Evolutionary conservation across 805 yeast genomes (phyloP).

Genomic region (Monosporozyma solicola): DNA sequence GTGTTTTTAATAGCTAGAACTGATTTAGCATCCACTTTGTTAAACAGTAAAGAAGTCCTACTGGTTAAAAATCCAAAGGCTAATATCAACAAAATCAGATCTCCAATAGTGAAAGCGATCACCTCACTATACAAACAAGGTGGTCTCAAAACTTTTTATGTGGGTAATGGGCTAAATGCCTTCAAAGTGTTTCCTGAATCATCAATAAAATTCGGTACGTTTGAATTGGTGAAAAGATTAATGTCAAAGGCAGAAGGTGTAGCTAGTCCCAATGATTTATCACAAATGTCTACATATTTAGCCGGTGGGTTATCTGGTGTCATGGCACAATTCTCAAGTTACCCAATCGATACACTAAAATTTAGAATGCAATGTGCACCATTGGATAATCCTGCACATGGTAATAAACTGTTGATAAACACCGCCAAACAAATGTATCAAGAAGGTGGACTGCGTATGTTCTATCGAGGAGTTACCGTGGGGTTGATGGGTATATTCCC

Average conservation of each 20-base stretch:
- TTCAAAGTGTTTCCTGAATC: constrained; percentile 93
- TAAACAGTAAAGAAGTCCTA: constrained; percentile 44
- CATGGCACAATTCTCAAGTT: constrained; percentile 81
- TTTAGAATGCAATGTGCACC: constrained; percentile 91
- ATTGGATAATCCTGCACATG: constrained; percentile 50
- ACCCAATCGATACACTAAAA: constrained; percentile 91
- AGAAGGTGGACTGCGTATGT: constrained; percentile 70
- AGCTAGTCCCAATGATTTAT: constrained; percentile 56
- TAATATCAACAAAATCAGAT: constrained; percentile 41
- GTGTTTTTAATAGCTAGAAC: constrained; percentile 91
- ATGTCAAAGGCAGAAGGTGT: constrained; percentile 72
- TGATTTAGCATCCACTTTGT: constrained; percentile 60
- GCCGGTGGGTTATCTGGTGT: constrained; percentile 98
- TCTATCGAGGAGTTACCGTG: constrained; percentile 80
- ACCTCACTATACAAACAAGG: constrained; percentile 77
- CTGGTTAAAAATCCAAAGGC: constrained; percentile 37
- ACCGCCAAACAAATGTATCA: constrained; percentile 71
- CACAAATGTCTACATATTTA: constrained; percentile 69
- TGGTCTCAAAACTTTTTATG: constrained; percentile 80
- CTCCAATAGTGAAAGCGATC: constrained; percentile 76
- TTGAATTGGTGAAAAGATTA: constrained; percentile 74
- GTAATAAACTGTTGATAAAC: constrained; percentile 47
- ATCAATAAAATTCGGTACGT: constrained; percentile 94
- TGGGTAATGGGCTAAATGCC: constrained; percentile 92
- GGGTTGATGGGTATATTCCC: constrained; percentile 98